These are phyloP conservation scores for Phylloporus rhodoxanthus DNA, from an alignment of 768 basidiomycete genomes.

Conservation along the genomic window DNA sequence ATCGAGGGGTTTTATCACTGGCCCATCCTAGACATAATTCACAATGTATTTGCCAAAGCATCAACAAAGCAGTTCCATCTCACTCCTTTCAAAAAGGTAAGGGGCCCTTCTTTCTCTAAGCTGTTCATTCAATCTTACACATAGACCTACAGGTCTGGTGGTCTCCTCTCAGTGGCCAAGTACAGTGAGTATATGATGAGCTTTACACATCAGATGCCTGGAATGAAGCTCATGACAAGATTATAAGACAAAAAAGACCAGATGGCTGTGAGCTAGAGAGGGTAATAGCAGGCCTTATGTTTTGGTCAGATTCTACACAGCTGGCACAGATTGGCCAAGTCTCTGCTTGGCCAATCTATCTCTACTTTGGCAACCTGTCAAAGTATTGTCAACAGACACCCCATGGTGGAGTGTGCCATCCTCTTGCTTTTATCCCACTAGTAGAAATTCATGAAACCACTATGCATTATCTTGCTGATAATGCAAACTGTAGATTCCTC, in stretches of 20 bases:
- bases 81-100: background rate
- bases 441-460: too few relatives aligned
- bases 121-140: slow-evolving; percentile 16
- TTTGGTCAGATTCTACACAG: slow-evolving; percentile 14
- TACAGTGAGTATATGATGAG: background rate
- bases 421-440: slow-evolving; percentile 21
- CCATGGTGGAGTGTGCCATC: slow-evolving; percentile 10
- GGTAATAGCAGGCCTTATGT: slow-evolving; percentile 14
- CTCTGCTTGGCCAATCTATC: slow-evolving; percentile 22
- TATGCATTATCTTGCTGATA: too few relatives aligned
- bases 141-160: background rate
- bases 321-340: slow-evolving; percentile 10
- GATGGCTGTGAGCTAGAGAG: slow-evolving; percentile 12
- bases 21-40: background rate
- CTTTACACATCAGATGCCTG: background rate
- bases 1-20: background rate
- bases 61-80: background rate
- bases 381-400: slow-evolving; percentile 14
- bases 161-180: background rate
- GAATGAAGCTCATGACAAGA: slow-evolving; percentile 5
- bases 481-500: background rate
- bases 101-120: slow-evolving; percentile 14
- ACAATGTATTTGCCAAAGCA: background rate
- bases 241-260: slow-evolving; percentile 9
- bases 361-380: slow-evolving; percentile 18